Base-by-base conservation (phyloP, 1,284 basidiomycete species). In the Fomitopsis pinicola region DNA sequence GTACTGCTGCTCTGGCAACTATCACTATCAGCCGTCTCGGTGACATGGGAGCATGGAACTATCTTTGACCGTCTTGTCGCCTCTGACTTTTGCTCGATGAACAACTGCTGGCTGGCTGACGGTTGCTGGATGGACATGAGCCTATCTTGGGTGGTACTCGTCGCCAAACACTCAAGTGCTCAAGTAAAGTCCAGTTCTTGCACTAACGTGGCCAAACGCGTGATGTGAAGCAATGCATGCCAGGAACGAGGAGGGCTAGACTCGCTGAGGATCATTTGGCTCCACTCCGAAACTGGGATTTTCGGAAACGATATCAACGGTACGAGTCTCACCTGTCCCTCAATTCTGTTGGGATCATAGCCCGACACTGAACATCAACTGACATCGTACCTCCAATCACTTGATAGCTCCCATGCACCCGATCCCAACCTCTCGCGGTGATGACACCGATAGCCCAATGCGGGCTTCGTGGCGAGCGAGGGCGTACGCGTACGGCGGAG, bases 341-440 rank as follows among this genome's bases (percentile, higher is more conserved):
- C 48, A 8, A 22, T 33, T 7, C 10, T 50, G 48, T 54, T 54
- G 52, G 52, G 33, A 54, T 54, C 52, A 54, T 22, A 38, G 52
- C 35, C 19, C 52, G 19, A 48, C n/a, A 28, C 28, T 50, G 46
- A 45, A 30, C 54, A 61, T 61, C 61, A 62, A 62, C 35, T 62
- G 61, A 62, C 55, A n/a, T 19, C 40, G 9, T 22, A 59, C 55
- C 46, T 56, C 36, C 26, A 54, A 59, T 59, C 57, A 59, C 61
- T 59, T 62, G 57, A 62, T 59, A 30, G 30, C 45, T 44, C 35
- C 42, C 56, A 54, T 54, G 30, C 30, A 35, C 5, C 35, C 54
- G n/a, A 30, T 26, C 54, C 48, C 42, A 33, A 22, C 42, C 26
- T 42, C 44, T 26, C 38, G 54, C 54, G 38, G 12, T 40, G 12